These are phyloP conservation scores for Geoglossum glabrum DNA, from an alignment of 495 filamentous ascomycete species.

Conservation along the genomic window DNA sequence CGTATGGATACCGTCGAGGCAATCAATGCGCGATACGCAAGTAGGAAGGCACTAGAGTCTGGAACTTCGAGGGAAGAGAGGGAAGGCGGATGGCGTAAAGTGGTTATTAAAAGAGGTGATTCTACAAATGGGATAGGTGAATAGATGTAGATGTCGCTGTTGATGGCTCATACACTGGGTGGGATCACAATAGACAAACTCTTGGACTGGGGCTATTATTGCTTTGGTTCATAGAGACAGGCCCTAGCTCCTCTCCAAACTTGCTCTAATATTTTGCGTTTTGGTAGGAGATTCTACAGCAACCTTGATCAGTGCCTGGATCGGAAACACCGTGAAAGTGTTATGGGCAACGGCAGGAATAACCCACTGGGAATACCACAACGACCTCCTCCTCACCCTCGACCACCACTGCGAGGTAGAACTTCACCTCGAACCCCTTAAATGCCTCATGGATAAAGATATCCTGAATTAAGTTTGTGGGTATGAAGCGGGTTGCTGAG, in stretches of 20 bases:
- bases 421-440: slow-evolving; percentile 74
- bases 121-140: slow-evolving; percentile 4
- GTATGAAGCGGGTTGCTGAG: slow-evolving; percentile 71
- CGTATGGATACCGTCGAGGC: slow-evolving; percentile 44
- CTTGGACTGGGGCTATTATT: background rate
- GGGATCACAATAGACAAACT: background rate
- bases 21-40: slow-evolving; percentile 58
- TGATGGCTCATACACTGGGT: background rate
- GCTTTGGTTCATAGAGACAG: slow-evolving; percentile 52
- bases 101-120: slow-evolving; percentile 11
- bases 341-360: background rate
- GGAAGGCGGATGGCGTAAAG: slow-evolving; percentile 13
- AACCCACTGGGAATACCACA: slow-evolving; percentile 70
- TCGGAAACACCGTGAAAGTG: background rate
- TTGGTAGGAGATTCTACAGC: slow-evolving; percentile 41
- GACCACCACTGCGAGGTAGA: slow-evolving; percentile 78
- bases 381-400: slow-evolving; percentile 75
- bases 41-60: slow-evolving; percentile 41
- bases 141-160: background rate
- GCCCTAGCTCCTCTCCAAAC: slow-evolving; percentile 66
- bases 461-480: slow-evolving; percentile 76
- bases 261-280: slow-evolving; percentile 47
- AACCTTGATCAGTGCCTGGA: slow-evolving; percentile 1
- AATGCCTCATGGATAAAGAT: slow-evolving; percentile 93
- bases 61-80: slow-evolving; percentile 24